Evolutionary conservation across 148 eudicot genomes (phyloP).

Genomic region (Rhododendron vialii): DNA sequence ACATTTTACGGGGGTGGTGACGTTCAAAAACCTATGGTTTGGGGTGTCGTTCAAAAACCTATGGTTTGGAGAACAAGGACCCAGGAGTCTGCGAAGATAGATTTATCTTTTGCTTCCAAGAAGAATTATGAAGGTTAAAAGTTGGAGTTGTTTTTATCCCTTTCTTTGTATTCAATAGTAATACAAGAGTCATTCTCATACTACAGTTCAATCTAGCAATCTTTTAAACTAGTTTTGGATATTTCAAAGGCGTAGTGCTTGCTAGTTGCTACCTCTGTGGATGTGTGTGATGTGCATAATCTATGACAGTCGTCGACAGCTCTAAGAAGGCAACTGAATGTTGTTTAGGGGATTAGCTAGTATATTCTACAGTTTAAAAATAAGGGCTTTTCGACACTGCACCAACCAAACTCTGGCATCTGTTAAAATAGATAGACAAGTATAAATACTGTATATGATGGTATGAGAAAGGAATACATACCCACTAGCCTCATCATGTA

Average conservation of each 20-base stretch:
- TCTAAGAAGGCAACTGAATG: background rate
- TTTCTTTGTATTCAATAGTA: too few species aligned
- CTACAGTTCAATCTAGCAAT: background rate
- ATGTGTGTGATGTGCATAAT: background rate
- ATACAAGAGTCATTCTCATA: too few species aligned
- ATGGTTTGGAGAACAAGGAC: background rate
- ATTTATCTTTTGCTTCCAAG: background rate
- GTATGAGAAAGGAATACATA: slow-evolving; percentile 17
- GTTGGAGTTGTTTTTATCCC: background rate
- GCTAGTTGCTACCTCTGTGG: background rate
- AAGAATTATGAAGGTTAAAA: background rate
- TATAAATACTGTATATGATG: too few species aligned
- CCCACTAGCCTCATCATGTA: slow-evolving; percentile 83
- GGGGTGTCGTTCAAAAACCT: too few species aligned
- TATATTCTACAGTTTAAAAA: too few species aligned
- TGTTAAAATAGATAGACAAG: too few species aligned
- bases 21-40: background rate
- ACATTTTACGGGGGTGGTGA: background rate
- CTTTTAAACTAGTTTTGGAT: background rate
- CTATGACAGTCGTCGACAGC: background rate
- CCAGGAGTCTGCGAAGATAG: background rate
- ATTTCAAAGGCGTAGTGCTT: background rate
- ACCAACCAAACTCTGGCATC: background rate
- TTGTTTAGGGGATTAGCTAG: too few species aligned
- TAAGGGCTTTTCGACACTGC: background rate